Conservation (phyloP, 2,329 filamentous ascomycete species). For the Neonectria neomacrospora region DNA sequence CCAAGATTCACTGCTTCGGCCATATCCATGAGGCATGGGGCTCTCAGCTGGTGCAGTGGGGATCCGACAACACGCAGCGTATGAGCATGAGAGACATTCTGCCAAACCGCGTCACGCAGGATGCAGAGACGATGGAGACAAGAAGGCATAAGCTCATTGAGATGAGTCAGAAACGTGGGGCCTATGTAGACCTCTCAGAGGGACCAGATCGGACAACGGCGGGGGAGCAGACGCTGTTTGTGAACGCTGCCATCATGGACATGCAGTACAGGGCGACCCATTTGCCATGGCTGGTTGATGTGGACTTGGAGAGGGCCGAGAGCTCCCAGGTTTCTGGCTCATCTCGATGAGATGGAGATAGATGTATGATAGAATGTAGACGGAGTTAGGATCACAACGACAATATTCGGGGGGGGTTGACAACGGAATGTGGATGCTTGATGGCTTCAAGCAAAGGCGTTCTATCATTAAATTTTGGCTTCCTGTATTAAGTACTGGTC, state of each 20-base stretch:
- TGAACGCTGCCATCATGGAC: constrained; percentile 68
- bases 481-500: constrained; percentile 21
- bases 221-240: constrained; percentile 65
- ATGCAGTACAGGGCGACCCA: constrained; percentile 55
- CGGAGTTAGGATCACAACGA: background rate
- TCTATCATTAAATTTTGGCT: constrained; percentile 32
- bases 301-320: constrained; percentile 52
- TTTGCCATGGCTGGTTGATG: constrained; percentile 63
- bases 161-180: constrained; percentile 45
- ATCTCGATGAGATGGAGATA: background rate
- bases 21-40: constrained; percentile 72
- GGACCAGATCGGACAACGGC: constrained; percentile 46
- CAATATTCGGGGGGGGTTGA: background rate
- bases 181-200: constrained; percentile 52
- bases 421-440: constrained; percentile 15
- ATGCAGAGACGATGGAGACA: constrained; percentile 15
- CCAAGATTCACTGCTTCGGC: constrained; percentile 65
- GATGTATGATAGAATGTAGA: background rate
- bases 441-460: constrained; percentile 27
- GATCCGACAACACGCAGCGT: background rate
- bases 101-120: constrained; percentile 35
- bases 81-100: constrained; percentile 31
- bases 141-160: constrained; percentile 33
- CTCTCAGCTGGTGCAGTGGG: constrained; percentile 64
- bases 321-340: background rate